phyloP scores from a whole-genome alignment of 495 filamentous ascomycete genomes.

The Copromyces sp. region DNA sequence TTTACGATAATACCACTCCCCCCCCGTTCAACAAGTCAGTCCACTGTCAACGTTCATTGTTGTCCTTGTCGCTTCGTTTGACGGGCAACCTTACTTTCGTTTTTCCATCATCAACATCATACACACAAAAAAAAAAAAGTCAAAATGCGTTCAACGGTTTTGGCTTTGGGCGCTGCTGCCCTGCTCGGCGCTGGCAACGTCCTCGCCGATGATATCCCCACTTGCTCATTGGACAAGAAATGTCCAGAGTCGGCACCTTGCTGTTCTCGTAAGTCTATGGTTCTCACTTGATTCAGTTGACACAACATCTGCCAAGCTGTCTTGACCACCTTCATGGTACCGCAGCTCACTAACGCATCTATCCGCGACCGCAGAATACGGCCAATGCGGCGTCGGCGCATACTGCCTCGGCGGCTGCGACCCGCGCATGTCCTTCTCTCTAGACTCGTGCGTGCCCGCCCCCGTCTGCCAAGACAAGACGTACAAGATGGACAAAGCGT shows the following conservation, averaged over 20 bases:
- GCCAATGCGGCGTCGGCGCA: slow-evolving; percentile 83
- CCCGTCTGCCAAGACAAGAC: slow-evolving; percentile 68
- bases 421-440: slow-evolving; percentile 62
- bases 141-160: slow-evolving; percentile 9
- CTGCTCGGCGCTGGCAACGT: slow-evolving; percentile 32
- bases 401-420: slow-evolving; percentile 97
- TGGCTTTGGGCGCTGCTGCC: slow-evolving; percentile 29
- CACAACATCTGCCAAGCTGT: background rate
- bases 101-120: background rate
- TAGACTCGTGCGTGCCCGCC: slow-evolving; percentile 79
- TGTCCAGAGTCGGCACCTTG: slow-evolving; percentile 75
- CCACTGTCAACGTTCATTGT: background rate
- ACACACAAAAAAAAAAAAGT: background rate
- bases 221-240: slow-evolving; percentile 42
- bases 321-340: slow-evolving; percentile 2
- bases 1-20: background rate
- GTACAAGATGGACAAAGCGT: slow-evolving; percentile 51
- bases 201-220: slow-evolving; percentile 19
- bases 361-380: slow-evolving; percentile 59
- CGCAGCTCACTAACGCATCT: slow-evolving; percentile 14
- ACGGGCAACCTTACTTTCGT: background rate
- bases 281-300: background rate
- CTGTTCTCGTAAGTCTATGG: slow-evolving; percentile 74
- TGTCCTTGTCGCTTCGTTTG: background rate
- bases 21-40: background rate